Conservation (phyloP, 306 rosid species). For the Gastrolobium villosum region DNA sequence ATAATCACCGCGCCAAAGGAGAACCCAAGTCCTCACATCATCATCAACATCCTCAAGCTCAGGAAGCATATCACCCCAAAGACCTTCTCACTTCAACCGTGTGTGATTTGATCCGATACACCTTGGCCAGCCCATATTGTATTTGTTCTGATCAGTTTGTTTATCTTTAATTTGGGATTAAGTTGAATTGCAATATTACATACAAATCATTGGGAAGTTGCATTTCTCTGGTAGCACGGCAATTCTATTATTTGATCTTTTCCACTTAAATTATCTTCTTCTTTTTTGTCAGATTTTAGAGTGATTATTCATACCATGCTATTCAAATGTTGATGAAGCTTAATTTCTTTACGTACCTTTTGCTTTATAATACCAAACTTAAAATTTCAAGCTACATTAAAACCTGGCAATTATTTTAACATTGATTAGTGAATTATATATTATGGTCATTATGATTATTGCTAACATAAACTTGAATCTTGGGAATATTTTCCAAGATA, state of each 20-base stretch:
- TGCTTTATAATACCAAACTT: slow-evolving; percentile 7
- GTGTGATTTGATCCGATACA: no score
- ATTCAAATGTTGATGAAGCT: neutral
- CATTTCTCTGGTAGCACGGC: neutral
- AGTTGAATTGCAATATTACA: neutral
- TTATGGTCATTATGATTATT: neutral
- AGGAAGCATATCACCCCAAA: no score
- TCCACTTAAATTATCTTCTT: neutral
- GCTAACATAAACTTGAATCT: slow-evolving; percentile 37
- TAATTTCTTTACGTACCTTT: neutral
- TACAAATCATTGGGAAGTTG: neutral
- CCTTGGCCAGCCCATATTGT: no score
- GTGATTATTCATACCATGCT: neutral
- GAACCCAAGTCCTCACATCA: no score
- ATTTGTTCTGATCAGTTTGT: no score
- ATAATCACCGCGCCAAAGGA: no score
- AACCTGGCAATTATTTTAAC: slow-evolving; percentile 1
- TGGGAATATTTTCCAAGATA: slow-evolving; percentile 46
- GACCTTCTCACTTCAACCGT: no score
- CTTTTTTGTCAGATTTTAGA: neutral
- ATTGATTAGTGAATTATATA: slow-evolving; percentile 7
- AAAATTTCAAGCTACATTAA: neutral
- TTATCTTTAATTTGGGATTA: neutral
- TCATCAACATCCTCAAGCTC: no score
- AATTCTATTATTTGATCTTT: neutral